Conservation (phyloP, 2,329 filamentous ascomycete genomes). For the Colletotrichum gloeosporioides region DNA sequence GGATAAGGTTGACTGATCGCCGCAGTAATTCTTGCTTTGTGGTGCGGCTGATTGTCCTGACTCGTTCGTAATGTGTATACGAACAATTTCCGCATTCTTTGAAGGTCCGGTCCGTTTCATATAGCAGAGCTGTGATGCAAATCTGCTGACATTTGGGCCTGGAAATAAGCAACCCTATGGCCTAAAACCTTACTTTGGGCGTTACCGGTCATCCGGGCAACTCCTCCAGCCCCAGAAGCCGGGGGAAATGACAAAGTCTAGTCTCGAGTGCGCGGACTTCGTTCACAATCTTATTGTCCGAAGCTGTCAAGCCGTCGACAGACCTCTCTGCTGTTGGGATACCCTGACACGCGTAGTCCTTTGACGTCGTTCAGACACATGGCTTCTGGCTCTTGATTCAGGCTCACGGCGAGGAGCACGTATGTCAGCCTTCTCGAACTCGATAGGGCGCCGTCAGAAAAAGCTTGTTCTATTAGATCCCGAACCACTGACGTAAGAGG, state of each 20-base stretch:
- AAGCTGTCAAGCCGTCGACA: background rate
- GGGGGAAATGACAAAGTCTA: background rate
- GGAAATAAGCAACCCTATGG: background rate
- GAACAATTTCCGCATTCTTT: background rate
- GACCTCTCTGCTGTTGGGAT: background rate
- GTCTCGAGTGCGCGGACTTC: background rate
- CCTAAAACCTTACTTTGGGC: background rate
- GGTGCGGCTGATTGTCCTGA: background rate
- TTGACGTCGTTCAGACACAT: background rate
- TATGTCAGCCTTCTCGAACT: background rate
- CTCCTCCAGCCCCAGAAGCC: background rate
- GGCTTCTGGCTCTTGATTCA: background rate
- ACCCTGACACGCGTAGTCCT: background rate
- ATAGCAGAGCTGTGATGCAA: background rate
- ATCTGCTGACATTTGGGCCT: background rate
- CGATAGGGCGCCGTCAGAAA: background rate
- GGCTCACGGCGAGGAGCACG: background rate
- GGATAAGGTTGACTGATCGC: background rate
- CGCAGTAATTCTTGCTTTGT: background rate
- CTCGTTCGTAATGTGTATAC: background rate
- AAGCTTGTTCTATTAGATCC: background rate
- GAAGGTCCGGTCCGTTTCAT: background rate
- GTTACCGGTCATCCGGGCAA: background rate
- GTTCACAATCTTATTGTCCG: background rate
- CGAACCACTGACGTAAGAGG: background rate